phyloP scores from a whole-genome alignment of 306 rosid species.

The Dicorynia guianensis region DNA sequence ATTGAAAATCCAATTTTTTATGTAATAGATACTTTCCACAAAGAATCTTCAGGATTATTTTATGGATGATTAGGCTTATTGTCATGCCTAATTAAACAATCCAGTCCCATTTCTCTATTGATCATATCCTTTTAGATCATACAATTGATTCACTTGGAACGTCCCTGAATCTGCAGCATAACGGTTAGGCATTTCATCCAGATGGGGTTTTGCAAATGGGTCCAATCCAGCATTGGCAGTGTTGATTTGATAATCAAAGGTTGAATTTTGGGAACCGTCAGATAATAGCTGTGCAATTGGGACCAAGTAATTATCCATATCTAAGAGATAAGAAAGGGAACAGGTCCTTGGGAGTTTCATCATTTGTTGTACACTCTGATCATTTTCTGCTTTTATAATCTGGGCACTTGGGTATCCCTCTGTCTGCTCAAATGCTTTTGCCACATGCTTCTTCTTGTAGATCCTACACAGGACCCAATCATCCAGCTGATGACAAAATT shows the following conservation, averaged over 20 bases:
- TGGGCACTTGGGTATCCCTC: constrained; percentile 58
- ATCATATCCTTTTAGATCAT: constrained; percentile 43
- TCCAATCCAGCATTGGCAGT: constrained; percentile 44
- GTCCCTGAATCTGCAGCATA: constrained; percentile 50
- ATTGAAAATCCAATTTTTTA: constrained; percentile 21
- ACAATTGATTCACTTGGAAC: constrained; percentile 56
- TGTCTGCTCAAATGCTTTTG: constrained; percentile 60
- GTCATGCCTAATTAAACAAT: constrained; percentile 33
- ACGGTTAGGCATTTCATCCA: constrained; percentile 44
- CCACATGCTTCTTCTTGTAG: constrained; percentile 76
- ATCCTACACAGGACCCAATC: constrained; percentile 98
- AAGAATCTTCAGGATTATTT: constrained; percentile 30
- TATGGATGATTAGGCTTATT: constrained; percentile 19
- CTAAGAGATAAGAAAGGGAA: constrained; percentile 72
- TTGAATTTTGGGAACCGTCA: constrained; percentile 60
- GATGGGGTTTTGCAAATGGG: constrained; percentile 48
- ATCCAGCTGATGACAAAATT: constrained; percentile 73
- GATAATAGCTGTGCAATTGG: constrained; percentile 74
- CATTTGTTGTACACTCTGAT: constrained; percentile 50
- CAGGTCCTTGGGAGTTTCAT: constrained; percentile 80
- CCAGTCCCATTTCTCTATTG: constrained; percentile 35
- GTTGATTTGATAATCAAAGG: constrained; percentile 51
- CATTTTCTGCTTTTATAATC: constrained; percentile 31
- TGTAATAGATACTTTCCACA: neutral
- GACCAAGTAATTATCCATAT: constrained; percentile 82